A percentile compares a stretch with the other conserved stretches of the same genome.
phyloP scores from a whole-genome alignment of 1,284 basidiomycete species.

The Athelia sp. region DNA sequence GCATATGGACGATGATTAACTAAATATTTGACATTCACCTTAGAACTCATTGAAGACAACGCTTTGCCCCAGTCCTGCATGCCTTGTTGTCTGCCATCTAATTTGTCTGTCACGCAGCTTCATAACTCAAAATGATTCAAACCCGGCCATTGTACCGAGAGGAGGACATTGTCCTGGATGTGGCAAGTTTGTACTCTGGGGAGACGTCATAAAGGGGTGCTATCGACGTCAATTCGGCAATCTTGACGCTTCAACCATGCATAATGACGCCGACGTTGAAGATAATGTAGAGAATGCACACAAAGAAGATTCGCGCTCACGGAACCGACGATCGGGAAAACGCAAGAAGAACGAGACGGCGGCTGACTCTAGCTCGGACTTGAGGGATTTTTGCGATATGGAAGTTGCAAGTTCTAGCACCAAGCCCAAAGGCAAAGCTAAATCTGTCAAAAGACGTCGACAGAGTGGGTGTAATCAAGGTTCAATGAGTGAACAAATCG shows the following conservation, averaged over 20 bases:
- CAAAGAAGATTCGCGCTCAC: constrained; percentile 17
- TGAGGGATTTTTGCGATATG: constrained; percentile 27
- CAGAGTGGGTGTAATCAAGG: no score
- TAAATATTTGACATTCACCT: neutral
- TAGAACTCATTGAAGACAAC: constrained; percentile 54
- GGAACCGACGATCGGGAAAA: constrained; percentile 6
- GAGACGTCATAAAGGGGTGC: constrained; percentile 64
- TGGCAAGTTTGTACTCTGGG: constrained; percentile 57
- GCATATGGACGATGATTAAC: neutral
- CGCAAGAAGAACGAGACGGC: constrained; percentile 1
- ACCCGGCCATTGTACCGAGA: constrained; percentile 54
- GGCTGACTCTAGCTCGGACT: constrained; percentile 4
- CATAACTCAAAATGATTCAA: constrained; percentile 17
- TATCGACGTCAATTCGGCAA: constrained; percentile 44
- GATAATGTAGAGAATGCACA: constrained; percentile 23
- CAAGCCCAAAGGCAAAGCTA: constrained; percentile 5
- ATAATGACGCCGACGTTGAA: constrained; percentile 18
- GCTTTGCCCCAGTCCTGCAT: constrained; percentile 42
- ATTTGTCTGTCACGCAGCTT: constrained; percentile 64
- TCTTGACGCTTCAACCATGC: constrained; percentile 22
- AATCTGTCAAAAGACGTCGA: no score
- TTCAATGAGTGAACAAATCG: no score
- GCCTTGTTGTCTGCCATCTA: constrained; percentile 60
- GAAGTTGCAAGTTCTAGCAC: constrained; percentile 23
- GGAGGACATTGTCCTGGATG: constrained; percentile 61